Conservation (phyloP, 768 basidiomycete genomes). For the Naematelia aurantialba region DNA sequence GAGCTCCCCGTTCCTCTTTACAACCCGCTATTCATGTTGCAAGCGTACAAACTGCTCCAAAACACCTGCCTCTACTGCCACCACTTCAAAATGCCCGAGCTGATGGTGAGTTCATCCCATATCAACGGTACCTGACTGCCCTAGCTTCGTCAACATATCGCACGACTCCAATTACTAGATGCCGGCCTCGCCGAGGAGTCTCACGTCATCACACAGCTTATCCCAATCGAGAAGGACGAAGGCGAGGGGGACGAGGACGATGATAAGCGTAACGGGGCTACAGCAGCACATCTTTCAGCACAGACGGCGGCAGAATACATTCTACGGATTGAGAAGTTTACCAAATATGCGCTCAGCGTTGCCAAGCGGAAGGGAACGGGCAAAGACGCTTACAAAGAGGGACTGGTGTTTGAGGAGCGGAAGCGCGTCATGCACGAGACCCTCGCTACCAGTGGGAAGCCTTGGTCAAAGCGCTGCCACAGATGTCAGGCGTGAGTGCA, state of each 20-base stretch:
- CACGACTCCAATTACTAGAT: slow-evolving; percentile 82
- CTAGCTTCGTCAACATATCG: slow-evolving; percentile 76
- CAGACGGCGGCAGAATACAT: slow-evolving; percentile 44
- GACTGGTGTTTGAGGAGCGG: slow-evolving; percentile 77
- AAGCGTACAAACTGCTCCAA: slow-evolving; percentile 80
- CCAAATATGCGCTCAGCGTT: slow-evolving; percentile 21
- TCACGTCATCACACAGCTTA: slow-evolving; percentile 64
- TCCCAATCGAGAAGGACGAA: slow-evolving; percentile 42
- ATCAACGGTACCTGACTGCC: slow-evolving; percentile 3
- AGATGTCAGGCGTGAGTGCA: slow-evolving; percentile 73
- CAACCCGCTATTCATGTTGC: slow-evolving; percentile 91
- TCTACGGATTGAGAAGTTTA: slow-evolving; percentile 40
- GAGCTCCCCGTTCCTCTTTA: slow-evolving; percentile 92
- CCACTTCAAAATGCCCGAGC: slow-evolving; percentile 72
- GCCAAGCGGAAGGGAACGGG: slow-evolving; percentile 52
- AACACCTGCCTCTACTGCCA: slow-evolving; percentile 93
- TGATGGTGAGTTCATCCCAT: slow-evolving; percentile 57
- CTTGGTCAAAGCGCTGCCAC: slow-evolving; percentile 63
- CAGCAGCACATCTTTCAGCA: slow-evolving; percentile 19
- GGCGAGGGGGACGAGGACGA: slow-evolving; percentile 55
- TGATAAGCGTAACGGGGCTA: slow-evolving; percentile 38
- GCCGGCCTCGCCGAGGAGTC: slow-evolving; percentile 82
- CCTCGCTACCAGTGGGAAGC: slow-evolving; percentile 56
- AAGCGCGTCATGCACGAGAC: slow-evolving; percentile 80
- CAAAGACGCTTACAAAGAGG: slow-evolving; percentile 78